These are phyloP conservation scores for Tetrapisispora iriomotensis DNA, from an alignment of 805 yeast species.

Conservation along the genomic window DNA sequence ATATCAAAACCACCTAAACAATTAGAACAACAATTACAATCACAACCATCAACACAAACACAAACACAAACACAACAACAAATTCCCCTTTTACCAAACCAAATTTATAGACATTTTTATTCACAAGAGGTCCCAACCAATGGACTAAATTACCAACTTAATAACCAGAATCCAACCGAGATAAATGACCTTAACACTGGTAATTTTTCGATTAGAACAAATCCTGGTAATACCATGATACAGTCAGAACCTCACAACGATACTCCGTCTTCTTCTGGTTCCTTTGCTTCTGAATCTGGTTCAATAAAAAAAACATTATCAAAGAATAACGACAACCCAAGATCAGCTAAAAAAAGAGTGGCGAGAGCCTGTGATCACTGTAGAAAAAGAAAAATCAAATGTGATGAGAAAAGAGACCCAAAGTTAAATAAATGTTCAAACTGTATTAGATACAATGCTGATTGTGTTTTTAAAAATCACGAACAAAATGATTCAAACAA, in stretches of 20 bases:
- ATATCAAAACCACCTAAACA: neutral
- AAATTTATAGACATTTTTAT: conserved; percentile 1
- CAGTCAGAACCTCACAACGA: neutral
- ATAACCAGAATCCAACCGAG: neutral
- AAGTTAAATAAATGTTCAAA: conserved; percentile 19
- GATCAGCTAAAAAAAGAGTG: conserved; percentile 18
- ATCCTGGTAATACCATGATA: neutral
- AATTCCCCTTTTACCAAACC: conserved; percentile 1
- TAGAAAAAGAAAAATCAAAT: conserved; percentile 26
- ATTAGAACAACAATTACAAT: neutral
- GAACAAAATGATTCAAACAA: conserved; percentile 7
- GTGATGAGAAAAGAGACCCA: conserved; percentile 17
- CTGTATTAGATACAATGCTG: conserved; percentile 19
- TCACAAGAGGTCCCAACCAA: neutral
- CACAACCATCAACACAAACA: too few relatives aligned
- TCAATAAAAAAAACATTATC: neutral
- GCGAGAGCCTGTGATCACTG: conserved; percentile 28
- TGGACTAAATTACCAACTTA: neutral
- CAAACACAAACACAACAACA: neutral
- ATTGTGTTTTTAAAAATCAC: conserved; percentile 20
- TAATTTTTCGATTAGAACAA: neutral
- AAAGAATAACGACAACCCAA: neutral
- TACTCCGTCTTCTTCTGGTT: neutral
- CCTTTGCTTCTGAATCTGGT: neutral
- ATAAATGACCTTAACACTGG: neutral